These are phyloP conservation scores for Melaleuca alternifolia DNA, from an alignment of 345 rosid species.

Conservation along the genomic window DNA sequence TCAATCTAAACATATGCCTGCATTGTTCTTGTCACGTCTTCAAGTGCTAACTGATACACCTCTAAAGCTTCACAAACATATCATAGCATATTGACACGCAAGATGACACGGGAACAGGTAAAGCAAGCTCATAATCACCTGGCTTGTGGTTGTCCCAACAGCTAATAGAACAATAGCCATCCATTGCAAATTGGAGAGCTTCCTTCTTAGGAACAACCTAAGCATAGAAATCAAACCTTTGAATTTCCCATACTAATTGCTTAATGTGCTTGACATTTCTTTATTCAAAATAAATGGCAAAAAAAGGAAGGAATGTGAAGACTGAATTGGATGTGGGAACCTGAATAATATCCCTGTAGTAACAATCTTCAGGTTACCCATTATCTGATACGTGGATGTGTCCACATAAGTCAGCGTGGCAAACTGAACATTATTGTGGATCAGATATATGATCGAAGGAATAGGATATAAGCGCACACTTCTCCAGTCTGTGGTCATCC, in stretches of 20 bases:
- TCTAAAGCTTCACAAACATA: neutral
- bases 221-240: neutral
- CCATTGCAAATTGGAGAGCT: slow-evolving; percentile 70
- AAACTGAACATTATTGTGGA: slow-evolving; percentile 93
- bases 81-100: neutral
- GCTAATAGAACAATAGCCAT: slow-evolving; percentile 80
- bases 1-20: neutral
- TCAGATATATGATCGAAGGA: slow-evolving; percentile 76
- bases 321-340: slow-evolving; percentile 10
- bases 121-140: slow-evolving; percentile 24
- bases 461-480: slow-evolving; percentile 70
- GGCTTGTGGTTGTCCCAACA: slow-evolving; percentile 90
- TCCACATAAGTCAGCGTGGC: slow-evolving; percentile 87
- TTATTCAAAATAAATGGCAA: neutral
- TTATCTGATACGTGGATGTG: slow-evolving; percentile 90
- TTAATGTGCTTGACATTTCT: neutral
- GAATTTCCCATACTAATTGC: neutral
- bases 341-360: slow-evolving; percentile 87
- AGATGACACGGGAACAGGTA: neutral
- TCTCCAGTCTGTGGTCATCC: slow-evolving; percentile 87
- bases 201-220: slow-evolving; percentile 64
- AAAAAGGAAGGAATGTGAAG: neutral
- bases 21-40: neutral
- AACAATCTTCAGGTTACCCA: slow-evolving; percentile 98
- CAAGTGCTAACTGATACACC: neutral